Evolutionary conservation across 2,329 filamentous ascomycete genomes (phyloP).

Genomic region (Ciborinia camelliae): DNA sequence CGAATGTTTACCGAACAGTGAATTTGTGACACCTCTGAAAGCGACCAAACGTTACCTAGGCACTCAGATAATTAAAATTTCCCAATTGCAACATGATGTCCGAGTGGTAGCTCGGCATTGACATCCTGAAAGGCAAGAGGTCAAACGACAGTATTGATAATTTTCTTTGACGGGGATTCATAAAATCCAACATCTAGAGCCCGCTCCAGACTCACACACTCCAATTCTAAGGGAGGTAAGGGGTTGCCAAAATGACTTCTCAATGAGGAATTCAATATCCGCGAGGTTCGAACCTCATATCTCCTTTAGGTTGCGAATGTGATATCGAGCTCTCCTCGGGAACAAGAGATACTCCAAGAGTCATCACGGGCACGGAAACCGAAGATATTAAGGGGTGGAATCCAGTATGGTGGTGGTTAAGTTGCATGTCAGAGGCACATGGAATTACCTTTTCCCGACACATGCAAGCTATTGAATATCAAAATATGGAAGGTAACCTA

Average conservation of each 20-base stretch:
- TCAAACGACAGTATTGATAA: background rate
- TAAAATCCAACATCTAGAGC: background rate
- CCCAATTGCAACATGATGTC: background rate
- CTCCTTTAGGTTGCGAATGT: background rate
- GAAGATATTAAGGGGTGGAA: background rate
- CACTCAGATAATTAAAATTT: background rate
- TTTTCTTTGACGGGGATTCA: background rate
- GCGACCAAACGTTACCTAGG: background rate
- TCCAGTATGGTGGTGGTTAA: background rate
- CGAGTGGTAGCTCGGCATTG: background rate
- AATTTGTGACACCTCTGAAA: background rate
- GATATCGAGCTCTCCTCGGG: background rate
- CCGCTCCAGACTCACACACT: background rate
- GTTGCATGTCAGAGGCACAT: conserved; percentile 4
- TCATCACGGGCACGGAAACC: background rate
- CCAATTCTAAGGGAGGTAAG: background rate
- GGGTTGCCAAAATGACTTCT: background rate
- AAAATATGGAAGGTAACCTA: conserved; percentile 7
- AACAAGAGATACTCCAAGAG: background rate
- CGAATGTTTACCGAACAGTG: background rate
- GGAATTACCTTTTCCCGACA: conserved; percentile 14
- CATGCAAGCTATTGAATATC: conserved; percentile 3
- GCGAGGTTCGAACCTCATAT: background rate
- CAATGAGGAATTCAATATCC: conserved; percentile 1
- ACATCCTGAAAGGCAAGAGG: background rate